These are phyloP conservation scores for Pythium angustatum DNA, from an alignment of 352 stramenopile genomes.

Conservation along the genomic window DNA sequence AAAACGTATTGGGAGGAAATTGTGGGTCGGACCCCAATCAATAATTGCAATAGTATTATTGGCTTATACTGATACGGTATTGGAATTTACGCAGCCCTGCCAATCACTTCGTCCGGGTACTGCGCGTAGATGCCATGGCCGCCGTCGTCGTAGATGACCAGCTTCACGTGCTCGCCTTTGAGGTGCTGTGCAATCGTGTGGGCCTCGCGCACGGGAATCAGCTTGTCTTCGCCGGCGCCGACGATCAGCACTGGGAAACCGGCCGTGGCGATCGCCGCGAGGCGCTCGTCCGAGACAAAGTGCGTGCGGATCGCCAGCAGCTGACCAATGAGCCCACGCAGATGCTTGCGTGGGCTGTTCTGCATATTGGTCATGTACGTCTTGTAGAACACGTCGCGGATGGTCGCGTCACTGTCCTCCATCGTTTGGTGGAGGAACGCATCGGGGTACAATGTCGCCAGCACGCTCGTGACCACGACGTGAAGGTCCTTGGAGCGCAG, in stretches of 20 bases:
- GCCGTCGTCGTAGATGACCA: slow-evolving; percentile 45
- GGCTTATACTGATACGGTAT: too few species aligned
- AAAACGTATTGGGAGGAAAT: too few species aligned
- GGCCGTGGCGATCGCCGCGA: slow-evolving; percentile 38
- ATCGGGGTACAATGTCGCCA: slow-evolving; percentile 40
- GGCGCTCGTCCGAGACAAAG: slow-evolving; percentile 48
- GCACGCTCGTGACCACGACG: slow-evolving; percentile 30
- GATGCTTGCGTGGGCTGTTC: neutral
- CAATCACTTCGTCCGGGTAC: slow-evolving; percentile 37
- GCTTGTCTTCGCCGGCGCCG: slow-evolving; percentile 41
- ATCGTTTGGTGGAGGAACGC: slow-evolving; percentile 37
- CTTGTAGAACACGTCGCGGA: slow-evolving; percentile 18
- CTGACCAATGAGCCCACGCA: slow-evolving; percentile 23
- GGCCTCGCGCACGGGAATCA: slow-evolving; percentile 45
- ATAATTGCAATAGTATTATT: too few species aligned
- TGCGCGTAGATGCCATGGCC: slow-evolving; percentile 47
- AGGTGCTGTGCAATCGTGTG: slow-evolving; percentile 42
- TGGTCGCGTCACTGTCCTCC: slow-evolving; percentile 22
- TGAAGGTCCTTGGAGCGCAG: slow-evolving; percentile 38
- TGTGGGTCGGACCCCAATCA: too few species aligned
- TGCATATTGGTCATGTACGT: slow-evolving; percentile 15
- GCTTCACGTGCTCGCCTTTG: slow-evolving; percentile 39
- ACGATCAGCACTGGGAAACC: slow-evolving; percentile 57
- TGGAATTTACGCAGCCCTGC: too few species aligned
- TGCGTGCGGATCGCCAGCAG: slow-evolving; percentile 34